phyloP scores from a whole-genome alignment of 176 grass and related monocot genomes.

The Cocos nucifera region DNA sequence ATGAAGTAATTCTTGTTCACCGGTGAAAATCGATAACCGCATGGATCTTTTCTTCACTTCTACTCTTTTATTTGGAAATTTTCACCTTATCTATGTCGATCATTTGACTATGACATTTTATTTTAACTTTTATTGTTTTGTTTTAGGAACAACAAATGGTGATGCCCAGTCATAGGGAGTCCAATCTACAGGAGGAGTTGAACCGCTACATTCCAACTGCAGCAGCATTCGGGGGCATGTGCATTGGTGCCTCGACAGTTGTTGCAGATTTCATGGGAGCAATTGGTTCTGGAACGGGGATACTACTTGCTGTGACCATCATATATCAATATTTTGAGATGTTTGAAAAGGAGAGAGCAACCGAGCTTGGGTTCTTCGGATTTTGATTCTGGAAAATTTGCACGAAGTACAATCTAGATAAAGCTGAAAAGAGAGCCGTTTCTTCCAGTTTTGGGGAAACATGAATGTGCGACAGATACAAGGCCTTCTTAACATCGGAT shows the following conservation, averaged over 20 bases:
- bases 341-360: slow-evolving; percentile 92
- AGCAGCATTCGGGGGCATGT: slow-evolving; percentile 86
- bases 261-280: slow-evolving; percentile 96
- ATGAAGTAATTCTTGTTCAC: too few relatives aligned
- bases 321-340: slow-evolving; percentile 97
- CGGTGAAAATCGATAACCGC: too few relatives aligned
- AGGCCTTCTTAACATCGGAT: too few relatives aligned
- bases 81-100: too few relatives aligned
- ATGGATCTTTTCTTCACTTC: too few relatives aligned
- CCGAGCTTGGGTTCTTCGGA: slow-evolving; percentile 82
- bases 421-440: too few relatives aligned
- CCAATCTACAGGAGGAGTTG: slow-evolving; percentile 85
- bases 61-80: too few relatives aligned
- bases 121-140: neutral
- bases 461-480: too few relatives aligned
- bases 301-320: slow-evolving; percentile 85
- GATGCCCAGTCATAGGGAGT: slow-evolving; percentile 93
- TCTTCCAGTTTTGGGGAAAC: too few relatives aligned
- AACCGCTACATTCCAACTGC: slow-evolving; percentile 95
- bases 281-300: slow-evolving; percentile 93
- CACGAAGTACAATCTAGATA: too few relatives aligned
- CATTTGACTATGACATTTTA: too few relatives aligned
- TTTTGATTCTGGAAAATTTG: slow-evolving; percentile 29
- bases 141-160: slow-evolving; percentile 99
- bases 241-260: slow-evolving; percentile 86